Conservation (phyloP, 139 green algal species). For the Helicosporidium sp. region DNA sequence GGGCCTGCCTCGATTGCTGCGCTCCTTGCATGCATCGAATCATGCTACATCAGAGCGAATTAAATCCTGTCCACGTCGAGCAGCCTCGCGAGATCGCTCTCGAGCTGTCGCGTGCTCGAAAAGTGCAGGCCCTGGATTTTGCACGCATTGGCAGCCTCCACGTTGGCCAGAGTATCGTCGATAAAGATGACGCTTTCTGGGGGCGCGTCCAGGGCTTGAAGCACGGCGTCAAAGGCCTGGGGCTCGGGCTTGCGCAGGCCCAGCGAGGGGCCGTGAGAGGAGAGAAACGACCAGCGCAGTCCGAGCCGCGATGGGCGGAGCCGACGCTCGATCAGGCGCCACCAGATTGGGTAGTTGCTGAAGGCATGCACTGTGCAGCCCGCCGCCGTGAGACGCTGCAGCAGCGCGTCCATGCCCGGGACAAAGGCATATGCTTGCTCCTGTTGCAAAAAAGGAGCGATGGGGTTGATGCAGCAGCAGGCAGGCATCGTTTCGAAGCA, state of each 20-base stretch:
- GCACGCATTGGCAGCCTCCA: conserved; percentile 10
- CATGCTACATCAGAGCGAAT: no score
- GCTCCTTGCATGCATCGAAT: no score
- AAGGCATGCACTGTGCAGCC: conserved; percentile 48
- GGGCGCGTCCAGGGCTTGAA: conserved; percentile 12
- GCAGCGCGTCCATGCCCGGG: conserved; percentile 43
- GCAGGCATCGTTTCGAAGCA: no score
- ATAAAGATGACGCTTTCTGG: conserved; percentile 35
- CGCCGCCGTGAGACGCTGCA: conserved; percentile 25
- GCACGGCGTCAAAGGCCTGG: conserved; percentile 25
- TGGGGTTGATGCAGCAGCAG: no score
- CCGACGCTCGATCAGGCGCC: conserved; percentile 55
- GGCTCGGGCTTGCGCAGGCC: conserved; percentile 42
- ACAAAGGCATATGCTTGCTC: no score
- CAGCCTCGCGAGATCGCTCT: no score
- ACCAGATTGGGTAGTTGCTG: conserved; percentile 60
- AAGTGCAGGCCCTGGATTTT: conserved; percentile 31
- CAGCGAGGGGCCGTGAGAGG: conserved; percentile 45
- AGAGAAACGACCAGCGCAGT: conserved; percentile 69
- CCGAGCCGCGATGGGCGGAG: conserved; percentile 39
- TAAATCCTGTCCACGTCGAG: no score
- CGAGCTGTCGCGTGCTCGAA: conserved; percentile 12
- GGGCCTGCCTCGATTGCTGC: no score
- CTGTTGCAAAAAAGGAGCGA: no score
- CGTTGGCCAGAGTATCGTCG: conserved; percentile 36